Evolutionary conservation across 768 basidiomycete species (phyloP).

Genomic region (Mrakia blollopis): DNA sequence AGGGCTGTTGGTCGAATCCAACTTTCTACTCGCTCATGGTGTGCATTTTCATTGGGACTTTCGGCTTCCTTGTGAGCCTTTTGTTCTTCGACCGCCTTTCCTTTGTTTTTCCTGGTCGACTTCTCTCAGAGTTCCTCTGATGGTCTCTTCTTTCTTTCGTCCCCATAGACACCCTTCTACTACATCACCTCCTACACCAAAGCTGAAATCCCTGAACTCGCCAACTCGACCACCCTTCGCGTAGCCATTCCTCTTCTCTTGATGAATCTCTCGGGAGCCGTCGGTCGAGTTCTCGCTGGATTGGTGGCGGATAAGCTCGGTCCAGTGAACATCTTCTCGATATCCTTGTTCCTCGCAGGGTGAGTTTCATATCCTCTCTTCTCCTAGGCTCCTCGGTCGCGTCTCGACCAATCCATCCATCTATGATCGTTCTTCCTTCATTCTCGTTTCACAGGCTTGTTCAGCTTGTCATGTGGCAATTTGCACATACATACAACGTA

Average conservation of each 20-base stretch:
- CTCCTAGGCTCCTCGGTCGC: too few species aligned
- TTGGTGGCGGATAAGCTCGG: not conserved
- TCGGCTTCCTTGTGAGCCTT: constrained; percentile 7
- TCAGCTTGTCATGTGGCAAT: constrained; percentile 22
- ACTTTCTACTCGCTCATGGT: constrained; percentile 13
- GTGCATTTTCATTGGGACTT: constrained; percentile 1
- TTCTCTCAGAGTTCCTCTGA: too few species aligned
- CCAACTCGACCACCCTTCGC: not conserved
- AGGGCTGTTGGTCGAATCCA: not conserved
- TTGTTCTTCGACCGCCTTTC: not conserved
- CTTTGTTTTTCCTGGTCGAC: too few species aligned
- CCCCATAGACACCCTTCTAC: not conserved
- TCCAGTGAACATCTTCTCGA: constrained; percentile 17
- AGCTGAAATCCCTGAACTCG: not conserved
- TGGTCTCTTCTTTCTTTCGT: not conserved
- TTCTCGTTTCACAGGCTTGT: not conserved
- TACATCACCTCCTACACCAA: constrained; percentile 18
- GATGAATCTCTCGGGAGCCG: constrained; percentile 2
- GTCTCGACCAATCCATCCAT: too few species aligned
- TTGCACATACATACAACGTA: constrained; percentile 10
- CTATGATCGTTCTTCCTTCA: too few species aligned
- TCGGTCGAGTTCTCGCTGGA: constrained; percentile 17
- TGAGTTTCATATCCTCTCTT: too few species aligned
- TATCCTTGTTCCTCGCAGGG: constrained; percentile 3
- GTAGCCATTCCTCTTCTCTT: constrained; percentile 10